Base-by-base conservation (phyloP, 2,329 filamentous ascomycete species). In the Colletotrichum echinochloae region DNA sequence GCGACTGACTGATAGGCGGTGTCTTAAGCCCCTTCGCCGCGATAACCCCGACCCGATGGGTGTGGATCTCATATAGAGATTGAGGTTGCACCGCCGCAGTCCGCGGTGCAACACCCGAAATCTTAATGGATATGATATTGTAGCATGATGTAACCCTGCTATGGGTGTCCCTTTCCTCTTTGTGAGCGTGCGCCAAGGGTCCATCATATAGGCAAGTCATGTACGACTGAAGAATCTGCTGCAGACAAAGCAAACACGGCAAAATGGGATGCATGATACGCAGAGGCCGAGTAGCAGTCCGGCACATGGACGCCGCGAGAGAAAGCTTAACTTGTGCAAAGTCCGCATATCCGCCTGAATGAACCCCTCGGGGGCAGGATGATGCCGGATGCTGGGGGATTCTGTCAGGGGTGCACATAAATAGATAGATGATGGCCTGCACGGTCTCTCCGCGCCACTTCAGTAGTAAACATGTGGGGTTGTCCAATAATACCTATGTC, bases 361-460 rank as follows among this genome's bases (percentile, higher is more conserved):
- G 18, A 26, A 61, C 14, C n/a, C 14, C 11, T 61, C 46, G 33
- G 33, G n/a, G n/a, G 59, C 23, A 28, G 11, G 33, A 23, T 41
- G 39, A 37, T n/a, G 16, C 28, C 59, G 33, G 46, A 39, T 16
- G 46, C 20, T 8, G 20, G 30, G 30, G 23, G 60, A 33, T 33
- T 35, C 12, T 48, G 48, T 14, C 60, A 62, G 35, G 60, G 59
- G 28, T 52, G 18, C 16, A 8, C 20, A 48, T 37, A 62, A 62
- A 62, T 62, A 62, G 60, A 62, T 41, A 52, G n/a, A 52, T n/a
- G n/a, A n/a, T n/a, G n/a, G n/a, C n/a, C 39, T 41, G 51, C 52
- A n/a, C n/a, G 60, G 57, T 60, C 44, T 30, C 57, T 28, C n/a
- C 30, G 33, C 48, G 57, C 30, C 57, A 23, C 41, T 26, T 18